Evolutionary conservation across 257 asterid species (phyloP).

Genomic region (Scutellaria barbata): DNA sequence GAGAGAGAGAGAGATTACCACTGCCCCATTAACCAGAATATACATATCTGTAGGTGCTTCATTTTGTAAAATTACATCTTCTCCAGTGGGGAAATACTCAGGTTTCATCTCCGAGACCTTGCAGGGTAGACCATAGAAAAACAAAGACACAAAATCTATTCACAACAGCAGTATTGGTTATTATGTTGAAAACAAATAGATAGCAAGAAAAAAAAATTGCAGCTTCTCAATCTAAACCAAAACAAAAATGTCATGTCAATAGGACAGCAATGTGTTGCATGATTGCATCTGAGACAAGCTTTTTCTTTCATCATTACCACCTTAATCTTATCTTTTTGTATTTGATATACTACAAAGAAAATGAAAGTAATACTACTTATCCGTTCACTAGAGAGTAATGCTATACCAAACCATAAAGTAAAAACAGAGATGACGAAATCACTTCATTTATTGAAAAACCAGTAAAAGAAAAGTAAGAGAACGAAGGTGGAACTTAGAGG

Average conservation of each 20-base stretch:
- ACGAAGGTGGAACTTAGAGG: background rate
- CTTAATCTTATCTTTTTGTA: too few species aligned
- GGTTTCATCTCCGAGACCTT: conserved; percentile 83
- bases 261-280: background rate
- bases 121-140: conserved; percentile 2
- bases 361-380: background rate
- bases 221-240: background rate
- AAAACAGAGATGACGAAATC: conserved; percentile 14
- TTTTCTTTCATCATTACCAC: background rate
- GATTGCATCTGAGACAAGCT: background rate
- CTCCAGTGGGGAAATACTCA: conserved; percentile 74
- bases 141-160: background rate
- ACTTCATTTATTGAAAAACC: background rate
- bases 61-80: conserved; percentile 71
- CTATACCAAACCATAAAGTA: background rate
- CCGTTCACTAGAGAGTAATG: background rate
- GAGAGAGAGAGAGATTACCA: conserved; percentile 49
- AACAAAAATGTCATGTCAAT: background rate
- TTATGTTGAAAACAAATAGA: background rate
- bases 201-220: background rate
- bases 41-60: conserved; percentile 80
- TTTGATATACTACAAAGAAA: too few species aligned
- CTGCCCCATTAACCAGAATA: conserved; percentile 68
- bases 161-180: background rate
- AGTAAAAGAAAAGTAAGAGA: background rate